These are phyloP conservation scores for Diplodia mutila DNA, from an alignment of 2,329 filamentous ascomycete genomes.

Conservation along the genomic window DNA sequence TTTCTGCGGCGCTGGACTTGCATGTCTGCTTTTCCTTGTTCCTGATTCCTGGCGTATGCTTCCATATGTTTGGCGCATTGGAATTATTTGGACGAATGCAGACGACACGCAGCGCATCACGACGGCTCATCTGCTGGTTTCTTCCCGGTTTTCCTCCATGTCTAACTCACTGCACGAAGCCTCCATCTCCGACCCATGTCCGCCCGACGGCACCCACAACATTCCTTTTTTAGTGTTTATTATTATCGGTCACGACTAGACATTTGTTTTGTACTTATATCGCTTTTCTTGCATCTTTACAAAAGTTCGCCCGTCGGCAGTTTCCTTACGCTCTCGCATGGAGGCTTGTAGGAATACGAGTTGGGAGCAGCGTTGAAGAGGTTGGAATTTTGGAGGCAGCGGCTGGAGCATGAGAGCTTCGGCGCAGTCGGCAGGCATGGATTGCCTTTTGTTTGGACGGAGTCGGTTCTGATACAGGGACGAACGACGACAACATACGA, in stretches of 20 bases:
- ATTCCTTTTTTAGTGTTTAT: conserved; percentile 17
- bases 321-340: conserved; percentile 14
- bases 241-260: conserved; percentile 16
- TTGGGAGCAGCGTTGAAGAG: conserved; percentile 12
- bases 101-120: conserved; percentile 24
- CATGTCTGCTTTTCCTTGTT: conserved; percentile 21
- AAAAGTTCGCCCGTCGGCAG: conserved; percentile 25
- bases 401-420: not conserved
- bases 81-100: conserved; percentile 21
- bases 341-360: conserved; percentile 22
- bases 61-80: conserved; percentile 21
- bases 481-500: conserved; percentile 20
- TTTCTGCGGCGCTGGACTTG: conserved; percentile 18
- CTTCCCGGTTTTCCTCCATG: conserved; percentile 10
- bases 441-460: conserved; percentile 18
- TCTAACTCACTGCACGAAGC: conserved; percentile 6
- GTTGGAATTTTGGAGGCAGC: not conserved
- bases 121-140: conserved; percentile 17
- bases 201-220: conserved; percentile 19
- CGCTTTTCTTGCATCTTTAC: conserved; percentile 20
- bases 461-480: conserved; percentile 16
- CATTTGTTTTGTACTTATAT: conserved; percentile 14
- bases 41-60: conserved; percentile 12
- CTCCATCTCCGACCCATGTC: conserved; percentile 17
- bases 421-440: conserved; percentile 21